Evolutionary conservation across 1,284 basidiomycete species (phyloP), one percentile per base, ranked within the genome.

Genomic region (Phellopilus nigrolimitatus): DNA sequence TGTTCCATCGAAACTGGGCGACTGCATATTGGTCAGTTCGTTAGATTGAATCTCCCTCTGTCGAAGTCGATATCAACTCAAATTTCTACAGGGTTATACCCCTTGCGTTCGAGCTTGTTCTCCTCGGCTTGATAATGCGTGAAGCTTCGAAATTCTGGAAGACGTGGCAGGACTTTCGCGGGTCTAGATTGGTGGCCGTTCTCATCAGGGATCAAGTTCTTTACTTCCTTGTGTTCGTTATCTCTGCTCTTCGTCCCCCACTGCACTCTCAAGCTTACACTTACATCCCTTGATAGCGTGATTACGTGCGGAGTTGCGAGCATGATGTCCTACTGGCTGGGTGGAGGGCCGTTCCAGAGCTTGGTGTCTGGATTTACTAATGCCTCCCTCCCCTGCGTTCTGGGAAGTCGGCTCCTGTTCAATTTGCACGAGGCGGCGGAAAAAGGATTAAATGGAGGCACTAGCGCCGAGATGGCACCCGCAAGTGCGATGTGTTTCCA

Each of bases 181-280:
- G 34, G 1, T 22, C 40, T 17, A 39, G 42, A 6, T 21, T 51
- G 15, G 36, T 43, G 7, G 21, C 15, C 13, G 39, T 46, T 12
- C 42, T 51, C 43, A 19, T 46, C 30, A 31, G 50, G n/a, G 42
- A 51, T 19, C 50, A 51, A 19, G 34, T 46, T 3, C 30, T 51
- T n/a, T 51, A 51, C 25, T 51, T 51, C 50, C n/a, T 51, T n/a
- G 33, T 51, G 50, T 51, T 25, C n/a, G 50, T 39, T 33, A 6
- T 3, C 19, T 10, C 19, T 30, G 12, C 28, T 31, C 6, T 6
- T n/a, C 4, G 19, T 17, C 9, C 10, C 31, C 10, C 10, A 33
- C 10, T 12, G 31, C 3, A 33, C 10, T n/a, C 10, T 12, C 10
- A 33, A 33, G 9, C 5, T 27, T 2, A 37, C 8, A 41, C 13